phyloP scores from a whole-genome alignment of 257 asterid species.

The Petrea volubilis region DNA sequence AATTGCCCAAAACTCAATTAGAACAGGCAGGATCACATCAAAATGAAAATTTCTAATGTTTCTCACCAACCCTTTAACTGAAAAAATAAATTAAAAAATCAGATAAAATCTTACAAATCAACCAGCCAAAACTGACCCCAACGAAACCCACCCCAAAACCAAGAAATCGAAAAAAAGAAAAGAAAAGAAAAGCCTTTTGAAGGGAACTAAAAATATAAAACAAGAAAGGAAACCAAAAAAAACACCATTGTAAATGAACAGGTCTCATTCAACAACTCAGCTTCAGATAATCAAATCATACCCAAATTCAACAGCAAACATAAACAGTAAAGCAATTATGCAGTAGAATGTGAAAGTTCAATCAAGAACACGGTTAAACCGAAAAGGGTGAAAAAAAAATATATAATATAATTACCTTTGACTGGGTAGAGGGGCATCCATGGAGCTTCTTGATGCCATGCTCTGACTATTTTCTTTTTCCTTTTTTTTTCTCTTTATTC shows the following conservation, averaged over 20 bases:
- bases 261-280: background rate
- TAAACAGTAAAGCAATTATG: too few species aligned
- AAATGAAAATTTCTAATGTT: background rate
- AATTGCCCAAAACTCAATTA: background rate
- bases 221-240: too few species aligned
- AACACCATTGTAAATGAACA: background rate
- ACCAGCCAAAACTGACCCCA: background rate
- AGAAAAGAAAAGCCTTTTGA: background rate
- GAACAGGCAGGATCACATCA: background rate
- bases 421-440: constrained; percentile 18
- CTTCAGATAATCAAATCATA: background rate
- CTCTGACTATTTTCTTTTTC: too few species aligned
- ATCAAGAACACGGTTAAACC: background rate
- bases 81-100: background rate
- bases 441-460: constrained; percentile 32
- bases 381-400: background rate
- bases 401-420: constrained; percentile 32
- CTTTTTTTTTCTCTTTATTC: too few species aligned
- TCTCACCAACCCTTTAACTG: background rate
- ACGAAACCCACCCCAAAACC: background rate
- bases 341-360: background rate
- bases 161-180: background rate
- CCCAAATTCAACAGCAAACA: background rate
- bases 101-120: background rate
- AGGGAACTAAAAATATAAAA: background rate